phyloP scores from a whole-genome alignment of 148 eudicot species.

The Chenopodium berlandieri region DNA sequence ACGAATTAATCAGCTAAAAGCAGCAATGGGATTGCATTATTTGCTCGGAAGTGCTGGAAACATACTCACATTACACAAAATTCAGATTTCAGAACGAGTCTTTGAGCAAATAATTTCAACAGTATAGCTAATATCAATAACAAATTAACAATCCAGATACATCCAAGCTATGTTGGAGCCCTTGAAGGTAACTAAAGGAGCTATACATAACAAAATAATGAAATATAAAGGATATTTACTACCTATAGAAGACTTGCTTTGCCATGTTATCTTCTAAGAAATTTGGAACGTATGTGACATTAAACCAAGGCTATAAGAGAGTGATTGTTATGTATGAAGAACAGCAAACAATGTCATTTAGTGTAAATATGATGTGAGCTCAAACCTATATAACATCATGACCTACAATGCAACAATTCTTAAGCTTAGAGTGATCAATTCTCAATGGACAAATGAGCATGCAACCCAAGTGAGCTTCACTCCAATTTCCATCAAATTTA shows the following conservation, averaged over 20 bases:
- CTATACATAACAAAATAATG: background rate
- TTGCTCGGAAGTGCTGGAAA: background rate
- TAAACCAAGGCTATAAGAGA: background rate
- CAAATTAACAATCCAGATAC: background rate
- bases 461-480: too few species aligned
- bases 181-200: background rate
- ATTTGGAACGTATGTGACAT: background rate
- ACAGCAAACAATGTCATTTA: too few species aligned
- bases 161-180: background rate
- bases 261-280: background rate
- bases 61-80: background rate
- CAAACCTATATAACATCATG: too few species aligned
- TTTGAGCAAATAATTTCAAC: background rate
- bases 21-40: background rate
- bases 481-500: too few species aligned
- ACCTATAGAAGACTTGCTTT: background rate
- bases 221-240: background rate
- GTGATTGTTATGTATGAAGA: background rate
- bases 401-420: too few species aligned
- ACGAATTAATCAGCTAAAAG: background rate
- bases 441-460: too few species aligned
- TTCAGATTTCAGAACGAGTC: background rate
- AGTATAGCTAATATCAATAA: background rate
- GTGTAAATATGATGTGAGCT: background rate
- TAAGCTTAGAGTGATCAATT: too few species aligned